phyloP scores from a whole-genome alignment of 192 early-diverging fungal species.

The Coemansia sp. region DNA sequence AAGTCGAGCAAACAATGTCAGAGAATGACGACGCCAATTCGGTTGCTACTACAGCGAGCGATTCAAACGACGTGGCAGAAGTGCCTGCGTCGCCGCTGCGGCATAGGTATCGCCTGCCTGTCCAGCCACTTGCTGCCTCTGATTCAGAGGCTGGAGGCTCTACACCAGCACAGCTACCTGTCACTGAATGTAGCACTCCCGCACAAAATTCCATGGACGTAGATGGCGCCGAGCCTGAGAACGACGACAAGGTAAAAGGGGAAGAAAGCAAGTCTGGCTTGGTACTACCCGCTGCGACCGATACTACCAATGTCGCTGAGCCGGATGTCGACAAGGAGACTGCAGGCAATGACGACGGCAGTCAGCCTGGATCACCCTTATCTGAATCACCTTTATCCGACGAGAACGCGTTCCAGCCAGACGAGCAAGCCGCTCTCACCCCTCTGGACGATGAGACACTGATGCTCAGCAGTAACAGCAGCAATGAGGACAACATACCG shows the following conservation, averaged over 20 bases:
- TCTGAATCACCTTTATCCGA: background rate
- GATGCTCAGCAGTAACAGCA: slow-evolving; percentile 5
- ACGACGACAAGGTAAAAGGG: background rate
- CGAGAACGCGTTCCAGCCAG: background rate
- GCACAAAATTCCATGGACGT: background rate
- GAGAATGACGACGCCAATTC: slow-evolving; percentile 54
- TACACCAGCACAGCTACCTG: background rate
- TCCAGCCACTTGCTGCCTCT: slow-evolving; percentile 10
- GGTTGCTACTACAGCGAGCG: slow-evolving; percentile 38
- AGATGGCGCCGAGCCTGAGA: background rate
- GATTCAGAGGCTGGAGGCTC: slow-evolving; percentile 13
- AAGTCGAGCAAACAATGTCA: slow-evolving; percentile 50
- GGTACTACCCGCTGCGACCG: background rate
- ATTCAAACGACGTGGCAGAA: slow-evolving; percentile 44
- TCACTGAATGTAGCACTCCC: background rate
- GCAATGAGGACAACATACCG: slow-evolving; percentile 36
- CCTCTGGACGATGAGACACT: background rate
- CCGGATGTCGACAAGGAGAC: slow-evolving; percentile 2
- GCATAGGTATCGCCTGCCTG: slow-evolving; percentile 13
- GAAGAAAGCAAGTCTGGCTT: background rate
- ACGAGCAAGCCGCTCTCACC: slow-evolving; percentile 12
- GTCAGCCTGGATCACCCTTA: slow-evolving; percentile 9
- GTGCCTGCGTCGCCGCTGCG: slow-evolving; percentile 30
- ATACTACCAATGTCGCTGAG: background rate
- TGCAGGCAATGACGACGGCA: slow-evolving; percentile 7